Base-by-base conservation (phyloP, 2,329 filamentous ascomycete genomes). In the Botrytis byssoidea region DNA sequence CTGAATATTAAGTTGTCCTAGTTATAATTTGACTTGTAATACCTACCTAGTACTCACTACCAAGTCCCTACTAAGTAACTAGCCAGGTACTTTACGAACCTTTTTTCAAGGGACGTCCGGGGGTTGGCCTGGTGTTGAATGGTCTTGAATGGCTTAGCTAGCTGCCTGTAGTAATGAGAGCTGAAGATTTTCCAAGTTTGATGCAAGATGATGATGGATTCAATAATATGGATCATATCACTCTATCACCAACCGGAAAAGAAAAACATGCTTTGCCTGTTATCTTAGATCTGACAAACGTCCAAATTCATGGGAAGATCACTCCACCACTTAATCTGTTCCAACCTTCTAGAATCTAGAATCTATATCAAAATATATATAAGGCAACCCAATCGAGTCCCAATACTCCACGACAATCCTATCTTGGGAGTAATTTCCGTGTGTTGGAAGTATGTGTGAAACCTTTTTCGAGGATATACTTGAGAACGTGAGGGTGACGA, bases 291-390 rank as follows among this genome's bases (percentile, higher is more conserved):
- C 51, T 57, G 2, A 9, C 51, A 29, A 57, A 9, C 51, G 5
- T n/a, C 18, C 35, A n/a, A 61, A 61, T 42, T 29, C 25, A 29
- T 63, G 60, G 10, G 6, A 55, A 40, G 37, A 67, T 55, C 35
- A 55, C 65, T 35, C 65, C 65, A 55, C 65, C 25, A 67, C 9
- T 51, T 18, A 18, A 51, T 55, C 25, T 51, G 25, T 37, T 25
- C 40, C 35, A 40, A 37, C 48, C 65, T 67, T 67, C 65, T 67
- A 67, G 64, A 67, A 66, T 66, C 44, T 46, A 46, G 40, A 42
- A 63, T 42, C 48, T 16, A 25, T 18, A n/a, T 63, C 37, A 42
- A 63, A 63, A 16, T n/a, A 20, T 29, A 29, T 4, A 46, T 4
- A 46, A 46, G 25, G 14, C 46, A 67, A 12, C 44, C 22, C 32